Percentiles rank a stretch among this genome's conserved stretches.
Conservation (phyloP, 805 yeast species). For the Naumovozyma dairenensis region DNA sequence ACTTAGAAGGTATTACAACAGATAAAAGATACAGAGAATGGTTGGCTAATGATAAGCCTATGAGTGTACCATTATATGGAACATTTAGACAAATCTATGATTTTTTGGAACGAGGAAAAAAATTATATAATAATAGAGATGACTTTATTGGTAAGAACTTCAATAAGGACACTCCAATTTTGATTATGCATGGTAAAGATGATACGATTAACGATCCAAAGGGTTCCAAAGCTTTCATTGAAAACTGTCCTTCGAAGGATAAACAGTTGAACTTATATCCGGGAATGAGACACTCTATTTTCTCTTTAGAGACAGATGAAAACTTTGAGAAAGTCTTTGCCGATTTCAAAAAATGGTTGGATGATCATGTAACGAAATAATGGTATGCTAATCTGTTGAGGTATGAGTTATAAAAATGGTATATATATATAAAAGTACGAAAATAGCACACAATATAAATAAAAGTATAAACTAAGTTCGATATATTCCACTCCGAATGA, state of each 20-base stretch:
- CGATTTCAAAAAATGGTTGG: constrained; percentile 35
- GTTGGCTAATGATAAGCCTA: constrained; percentile 33
- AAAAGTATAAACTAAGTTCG: no score
- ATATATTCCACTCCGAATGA: no score
- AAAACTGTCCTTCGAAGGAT: constrained; percentile 22
- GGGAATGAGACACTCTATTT: constrained; percentile 34
- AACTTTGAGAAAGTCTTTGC: constrained; percentile 29
- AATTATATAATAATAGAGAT: constrained; percentile 33
- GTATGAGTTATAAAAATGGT: no score
- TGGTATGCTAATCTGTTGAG: no score
- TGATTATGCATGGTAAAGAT: constrained; percentile 52
- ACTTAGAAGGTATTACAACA: constrained; percentile 44
- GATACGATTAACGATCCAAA: constrained; percentile 51
- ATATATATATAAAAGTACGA: no score
- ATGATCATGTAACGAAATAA: no score
- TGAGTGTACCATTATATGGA: constrained; percentile 40
- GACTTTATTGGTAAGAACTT: constrained; percentile 27
- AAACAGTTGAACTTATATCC: constrained; percentile 17
- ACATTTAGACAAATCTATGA: constrained; percentile 48
- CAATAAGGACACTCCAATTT: constrained; percentile 34
- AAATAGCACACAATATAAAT: no score
- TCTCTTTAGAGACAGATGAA: constrained; percentile 38
- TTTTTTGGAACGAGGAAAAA: constrained; percentile 53
- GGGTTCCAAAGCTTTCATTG: constrained; percentile 37
- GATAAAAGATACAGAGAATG: constrained; percentile 39